Evolutionary conservation across 495 filamentous ascomycete genomes (phyloP).

Genomic region (Xylaria intraflava): DNA sequence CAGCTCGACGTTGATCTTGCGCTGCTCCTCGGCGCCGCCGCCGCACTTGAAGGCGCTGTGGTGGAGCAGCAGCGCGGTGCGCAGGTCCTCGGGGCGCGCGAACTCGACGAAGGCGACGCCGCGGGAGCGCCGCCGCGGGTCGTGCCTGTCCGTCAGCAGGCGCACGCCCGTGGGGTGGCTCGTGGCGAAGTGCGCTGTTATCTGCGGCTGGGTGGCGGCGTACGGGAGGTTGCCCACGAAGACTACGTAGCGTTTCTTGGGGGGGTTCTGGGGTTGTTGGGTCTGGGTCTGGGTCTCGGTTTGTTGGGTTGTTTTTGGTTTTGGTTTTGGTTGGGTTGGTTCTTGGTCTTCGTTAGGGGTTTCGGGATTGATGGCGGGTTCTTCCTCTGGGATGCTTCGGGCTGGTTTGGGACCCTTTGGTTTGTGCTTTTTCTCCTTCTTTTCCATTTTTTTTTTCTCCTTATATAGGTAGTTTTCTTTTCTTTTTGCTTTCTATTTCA

Average conservation of each 20-base stretch:
- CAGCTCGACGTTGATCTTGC: slow-evolving; percentile 87
- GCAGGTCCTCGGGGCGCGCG: slow-evolving; percentile 81
- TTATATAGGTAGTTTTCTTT: too few species aligned
- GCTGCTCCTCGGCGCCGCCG: slow-evolving; percentile 15
- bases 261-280: slow-evolving; percentile 35
- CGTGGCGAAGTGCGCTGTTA: slow-evolving; percentile 69
- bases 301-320: background rate
- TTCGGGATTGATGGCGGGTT: too few species aligned
- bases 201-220: slow-evolving; percentile 59
- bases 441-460: too few species aligned
- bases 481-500: too few species aligned
- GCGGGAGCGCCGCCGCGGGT: slow-evolving; percentile 58
- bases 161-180: slow-evolving; percentile 68
- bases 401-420: too few species aligned
- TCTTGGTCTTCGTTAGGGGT: too few species aligned
- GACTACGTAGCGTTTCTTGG: slow-evolving; percentile 60
- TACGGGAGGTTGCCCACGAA: slow-evolving; percentile 90
- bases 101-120: slow-evolving; percentile 95
- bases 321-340: too few species aligned
- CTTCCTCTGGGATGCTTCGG: too few species aligned
- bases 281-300: slow-evolving; percentile 17
- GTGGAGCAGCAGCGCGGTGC: slow-evolving; percentile 85
- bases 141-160: slow-evolving; percentile 63
- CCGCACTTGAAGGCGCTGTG: slow-evolving; percentile 59
- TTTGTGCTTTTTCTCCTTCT: too few species aligned